These are phyloP conservation scores for Melaleuca quinquenervia DNA, from an alignment of 345 rosid species.

Conservation along the genomic window DNA sequence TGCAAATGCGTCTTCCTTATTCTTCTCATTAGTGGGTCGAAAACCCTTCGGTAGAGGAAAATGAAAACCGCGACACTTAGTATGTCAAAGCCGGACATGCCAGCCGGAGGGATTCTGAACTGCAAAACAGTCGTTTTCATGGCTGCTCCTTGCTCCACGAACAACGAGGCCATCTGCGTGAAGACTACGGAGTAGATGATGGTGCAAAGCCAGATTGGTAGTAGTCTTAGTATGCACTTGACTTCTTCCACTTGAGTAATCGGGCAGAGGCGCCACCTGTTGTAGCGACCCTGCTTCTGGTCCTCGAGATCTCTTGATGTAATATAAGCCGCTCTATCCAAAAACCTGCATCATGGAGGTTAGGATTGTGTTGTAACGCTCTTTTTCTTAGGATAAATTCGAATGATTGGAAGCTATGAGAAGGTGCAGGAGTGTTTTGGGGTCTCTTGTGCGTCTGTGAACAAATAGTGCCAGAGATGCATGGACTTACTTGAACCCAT, in stretches of 20 bases:
- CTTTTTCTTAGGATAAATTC: background rate
- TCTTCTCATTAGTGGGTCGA: constrained; percentile 58
- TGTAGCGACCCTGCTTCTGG: constrained; percentile 38
- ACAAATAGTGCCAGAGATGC: background rate
- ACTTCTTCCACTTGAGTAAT: constrained; percentile 97
- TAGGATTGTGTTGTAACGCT: background rate
- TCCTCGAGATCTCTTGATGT: constrained; percentile 54
- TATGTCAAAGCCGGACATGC: constrained; percentile 99
- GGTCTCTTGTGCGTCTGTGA: background rate
- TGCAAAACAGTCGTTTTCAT: constrained; percentile 70
- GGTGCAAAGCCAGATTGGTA: constrained; percentile 98
- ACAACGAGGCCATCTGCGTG: constrained; percentile 98
- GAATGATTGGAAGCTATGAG: background rate
- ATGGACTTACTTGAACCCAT: constrained; percentile 72
- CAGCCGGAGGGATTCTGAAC: constrained; percentile 81
- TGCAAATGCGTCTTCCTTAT: constrained; percentile 34
- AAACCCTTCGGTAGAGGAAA: constrained; percentile 67
- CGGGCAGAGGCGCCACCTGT: constrained; percentile 77
- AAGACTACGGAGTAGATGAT: constrained; percentile 90
- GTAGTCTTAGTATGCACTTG: constrained; percentile 81
- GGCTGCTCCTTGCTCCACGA: constrained; percentile 98
- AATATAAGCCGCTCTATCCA: constrained; percentile 84
- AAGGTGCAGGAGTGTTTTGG: background rate
- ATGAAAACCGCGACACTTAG: constrained; percentile 84
- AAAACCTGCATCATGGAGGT: constrained; percentile 35